A percentile compares a stretch with the other conserved stretches of the same genome.
phyloP scores from a whole-genome alignment of 2,329 filamentous ascomycete genomes.

The Lachnellula cervina region DNA sequence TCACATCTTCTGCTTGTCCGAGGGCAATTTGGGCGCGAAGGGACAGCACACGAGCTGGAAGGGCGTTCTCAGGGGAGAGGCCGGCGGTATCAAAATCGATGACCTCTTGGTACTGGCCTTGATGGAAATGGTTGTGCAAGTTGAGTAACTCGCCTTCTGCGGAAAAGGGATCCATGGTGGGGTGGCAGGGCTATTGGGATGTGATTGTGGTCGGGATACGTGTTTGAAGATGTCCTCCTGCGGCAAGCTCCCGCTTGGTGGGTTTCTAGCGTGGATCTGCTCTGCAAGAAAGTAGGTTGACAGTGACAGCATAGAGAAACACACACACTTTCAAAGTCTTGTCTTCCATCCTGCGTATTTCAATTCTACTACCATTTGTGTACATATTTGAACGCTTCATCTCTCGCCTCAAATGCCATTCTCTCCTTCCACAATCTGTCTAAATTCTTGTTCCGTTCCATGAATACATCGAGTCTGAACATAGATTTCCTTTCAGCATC shows the following conservation, averaged over 20 bases:
- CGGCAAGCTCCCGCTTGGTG: neutral
- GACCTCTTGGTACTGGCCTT: slow-evolving; percentile 82
- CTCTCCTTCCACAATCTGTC: slow-evolving; percentile 1
- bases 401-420: neutral
- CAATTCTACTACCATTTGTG: too few species aligned
- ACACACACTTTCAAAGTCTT: neutral
- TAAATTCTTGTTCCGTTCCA: neutral
- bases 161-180: slow-evolving; percentile 62
- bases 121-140: slow-evolving; percentile 66
- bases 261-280: neutral
- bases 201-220: slow-evolving; percentile 14
- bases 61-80: slow-evolving; percentile 72
- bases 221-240: slow-evolving; percentile 14
- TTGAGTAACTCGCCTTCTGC: slow-evolving; percentile 68
- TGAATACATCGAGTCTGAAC: neutral
- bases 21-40: slow-evolving; percentile 80
- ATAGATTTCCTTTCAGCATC: neutral
- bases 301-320: too few species aligned
- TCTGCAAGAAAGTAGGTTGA: too few species aligned
- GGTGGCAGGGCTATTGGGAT: neutral
- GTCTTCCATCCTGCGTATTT: neutral
- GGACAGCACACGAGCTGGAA: slow-evolving; percentile 71
- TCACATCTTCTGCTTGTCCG: slow-evolving; percentile 69
- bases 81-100: slow-evolving; percentile 78
- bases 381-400: neutral